Conservation (phyloP, 768 basidiomycete genomes). For the Mycena polygramma region DNA sequence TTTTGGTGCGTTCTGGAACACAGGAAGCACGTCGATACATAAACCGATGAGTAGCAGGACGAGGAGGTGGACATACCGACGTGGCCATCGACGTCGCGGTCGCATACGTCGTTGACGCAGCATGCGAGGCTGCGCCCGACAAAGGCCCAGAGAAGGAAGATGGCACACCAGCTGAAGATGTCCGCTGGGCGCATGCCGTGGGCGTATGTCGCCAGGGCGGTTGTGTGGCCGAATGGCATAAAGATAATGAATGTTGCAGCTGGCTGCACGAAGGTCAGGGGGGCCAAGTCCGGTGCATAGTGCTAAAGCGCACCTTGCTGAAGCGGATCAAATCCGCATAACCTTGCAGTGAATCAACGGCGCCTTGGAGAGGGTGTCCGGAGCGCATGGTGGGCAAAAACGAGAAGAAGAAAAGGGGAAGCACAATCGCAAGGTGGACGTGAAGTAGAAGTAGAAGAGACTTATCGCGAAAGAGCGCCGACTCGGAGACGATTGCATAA, state of each 20-base stretch:
- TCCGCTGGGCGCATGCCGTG: background rate
- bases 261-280: background rate
- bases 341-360: background rate
- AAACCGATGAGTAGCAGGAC: background rate
- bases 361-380: background rate
- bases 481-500: no score
- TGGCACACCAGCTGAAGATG: background rate
- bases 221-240: background rate
- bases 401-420: background rate
- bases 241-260: slow-evolving; percentile 7
- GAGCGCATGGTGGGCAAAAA: background rate
- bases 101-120: background rate
- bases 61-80: background rate
- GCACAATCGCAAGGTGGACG: no score
- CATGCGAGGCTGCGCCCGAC: background rate
- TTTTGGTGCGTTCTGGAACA: background rate
- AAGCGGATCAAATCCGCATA: slow-evolving; percentile 1
- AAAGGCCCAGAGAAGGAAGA: background rate
- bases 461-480: no score
- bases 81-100: background rate
- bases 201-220: background rate
- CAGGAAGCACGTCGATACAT: background rate
- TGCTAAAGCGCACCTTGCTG: background rate
- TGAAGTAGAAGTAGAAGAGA: no score
- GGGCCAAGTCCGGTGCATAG: background rate